Evolutionary conservation across 768 basidiomycete genomes (phyloP).

Genomic region (Russula lepida): DNA sequence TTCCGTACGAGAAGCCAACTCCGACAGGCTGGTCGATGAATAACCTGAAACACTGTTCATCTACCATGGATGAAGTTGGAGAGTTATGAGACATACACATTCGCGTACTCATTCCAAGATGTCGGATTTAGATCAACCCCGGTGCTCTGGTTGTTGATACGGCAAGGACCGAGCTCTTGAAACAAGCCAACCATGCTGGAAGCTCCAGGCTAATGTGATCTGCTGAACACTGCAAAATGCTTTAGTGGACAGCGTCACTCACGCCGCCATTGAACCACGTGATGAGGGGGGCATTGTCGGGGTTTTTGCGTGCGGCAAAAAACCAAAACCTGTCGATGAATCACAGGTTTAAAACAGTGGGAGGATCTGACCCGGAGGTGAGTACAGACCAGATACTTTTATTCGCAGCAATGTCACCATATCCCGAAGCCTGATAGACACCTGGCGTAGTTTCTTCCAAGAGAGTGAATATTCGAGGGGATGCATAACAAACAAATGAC

Average conservation of each 20-base stretch:
- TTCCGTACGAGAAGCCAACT: constrained; percentile 55
- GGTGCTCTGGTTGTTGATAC: constrained; percentile 54
- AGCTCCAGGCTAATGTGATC: constrained; percentile 28
- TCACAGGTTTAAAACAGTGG: neutral
- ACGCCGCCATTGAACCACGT: constrained; percentile 59
- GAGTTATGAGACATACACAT: constrained; percentile 30
- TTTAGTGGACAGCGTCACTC: constrained; percentile 8
- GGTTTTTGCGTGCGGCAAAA: constrained; percentile 53
- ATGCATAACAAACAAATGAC: neutral
- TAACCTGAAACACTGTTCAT: constrained; percentile 24
- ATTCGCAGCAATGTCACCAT: constrained; percentile 47
- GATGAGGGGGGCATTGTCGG: constrained; percentile 51
- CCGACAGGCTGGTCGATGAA: constrained; percentile 59
- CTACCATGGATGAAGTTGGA: neutral
- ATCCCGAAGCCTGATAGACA: constrained; percentile 57
- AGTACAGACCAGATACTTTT: constrained; percentile 46
- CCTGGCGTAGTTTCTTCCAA: constrained; percentile 45
- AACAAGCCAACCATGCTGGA: constrained; percentile 65
- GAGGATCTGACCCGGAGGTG: neutral
- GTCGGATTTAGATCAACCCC: constrained; percentile 43
- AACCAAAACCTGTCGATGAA: constrained; percentile 50
- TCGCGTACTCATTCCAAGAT: constrained; percentile 52
- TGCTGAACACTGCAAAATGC: neutral
- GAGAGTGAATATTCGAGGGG: neutral
- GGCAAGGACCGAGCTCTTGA: constrained; percentile 92